phyloP scores from a whole-genome alignment of 768 basidiomycete genomes.

The Cyclocybe cylindracea region DNA sequence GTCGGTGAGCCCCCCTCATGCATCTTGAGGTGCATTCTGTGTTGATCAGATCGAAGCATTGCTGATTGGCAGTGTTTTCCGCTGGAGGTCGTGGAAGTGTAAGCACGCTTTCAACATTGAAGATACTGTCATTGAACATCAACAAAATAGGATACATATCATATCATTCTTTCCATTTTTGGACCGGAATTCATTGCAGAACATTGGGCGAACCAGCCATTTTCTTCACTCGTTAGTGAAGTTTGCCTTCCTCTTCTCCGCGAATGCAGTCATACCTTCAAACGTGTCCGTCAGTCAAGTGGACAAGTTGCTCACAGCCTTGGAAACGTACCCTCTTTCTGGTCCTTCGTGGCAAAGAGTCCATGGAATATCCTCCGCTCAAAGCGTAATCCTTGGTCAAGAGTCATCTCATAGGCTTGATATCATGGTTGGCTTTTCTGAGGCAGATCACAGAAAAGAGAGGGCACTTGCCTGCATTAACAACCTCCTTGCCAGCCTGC shows the following conservation, averaged over 20 bases:
- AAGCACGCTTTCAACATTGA: not conserved
- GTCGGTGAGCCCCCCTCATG: conserved; percentile 43
- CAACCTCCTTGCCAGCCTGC: conserved; percentile 89
- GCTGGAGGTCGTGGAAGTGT: conserved; percentile 33
- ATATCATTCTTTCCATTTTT: too few relatives aligned
- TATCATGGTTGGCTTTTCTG: conserved; percentile 1
- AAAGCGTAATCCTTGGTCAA: conserved; percentile 82
- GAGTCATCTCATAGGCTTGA: conserved; percentile 75
- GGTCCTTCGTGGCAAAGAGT: conserved; percentile 90
- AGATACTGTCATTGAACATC: too few relatives aligned
- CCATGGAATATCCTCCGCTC: conserved; percentile 91
- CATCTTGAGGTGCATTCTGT: not conserved
- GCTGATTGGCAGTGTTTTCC: conserved; percentile 37
- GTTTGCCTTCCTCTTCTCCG: conserved; percentile 86
- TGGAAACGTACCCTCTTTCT: conserved; percentile 80
- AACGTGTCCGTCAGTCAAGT: not conserved
- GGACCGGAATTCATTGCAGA: not conserved
- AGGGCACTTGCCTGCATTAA: conserved; percentile 70
- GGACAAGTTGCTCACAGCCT: not conserved
- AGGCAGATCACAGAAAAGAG: not conserved
- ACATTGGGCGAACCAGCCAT: not conserved
- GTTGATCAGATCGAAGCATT: conserved; percentile 23
- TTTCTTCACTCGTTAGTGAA: conserved; percentile 62
- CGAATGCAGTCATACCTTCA: conserved; percentile 91
- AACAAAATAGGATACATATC: not conserved